Evolutionary conservation across 495 filamentous ascomycete species (phyloP), one percentile per base, ranked within the genome.

Genomic region (Hypoxylon fragiforme): DNA sequence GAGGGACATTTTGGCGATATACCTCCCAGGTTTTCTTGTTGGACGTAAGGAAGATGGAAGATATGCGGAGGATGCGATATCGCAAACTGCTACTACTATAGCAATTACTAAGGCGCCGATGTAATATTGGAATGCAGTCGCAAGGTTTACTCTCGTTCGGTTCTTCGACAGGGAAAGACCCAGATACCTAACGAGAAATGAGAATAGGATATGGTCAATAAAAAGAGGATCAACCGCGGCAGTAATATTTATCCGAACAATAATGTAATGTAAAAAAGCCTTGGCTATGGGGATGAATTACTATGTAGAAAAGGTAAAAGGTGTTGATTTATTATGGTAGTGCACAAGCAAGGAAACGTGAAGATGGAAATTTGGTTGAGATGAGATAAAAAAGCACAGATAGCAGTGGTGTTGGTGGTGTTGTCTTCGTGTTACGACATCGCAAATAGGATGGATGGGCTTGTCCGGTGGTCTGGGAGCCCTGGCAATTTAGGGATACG

Each of bases 1-100:
- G 70, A 98, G 84, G 54, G 92, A 95, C 94, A 98, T 98, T 70
- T 47, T 79, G 77, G 37, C 34, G 64, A 58, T 22, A n/a, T n/a
- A n/a, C n/a, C n/a, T n/a, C n/a, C n/a, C n/a, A 40, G 21, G 28
- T 32, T 37, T 35, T 19, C 20, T 12, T 20, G 18, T 13, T 19
- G 34, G 51, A 48, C 52, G 28, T 52, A 52, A n/a, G 24, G 20
- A 15, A 21, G 36, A 14, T 36, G 14, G 11, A 37, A 18, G 41
- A 9, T 19, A 47, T 32, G 8, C 30, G 36, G 2, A 47, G 30
- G 35, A 16, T 20, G 44, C 43, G 14, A 32, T 34, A 32, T 18
- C n/a, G 20, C 24, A 22, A 47, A 46, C 32, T 12, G 13, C 14
- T 41, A 34, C 28, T 41, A 22, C 8, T 13, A 49, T 15, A 44